phyloP scores from a whole-genome alignment of 441 rosid species.

The Adansonia madagascariensis region DNA sequence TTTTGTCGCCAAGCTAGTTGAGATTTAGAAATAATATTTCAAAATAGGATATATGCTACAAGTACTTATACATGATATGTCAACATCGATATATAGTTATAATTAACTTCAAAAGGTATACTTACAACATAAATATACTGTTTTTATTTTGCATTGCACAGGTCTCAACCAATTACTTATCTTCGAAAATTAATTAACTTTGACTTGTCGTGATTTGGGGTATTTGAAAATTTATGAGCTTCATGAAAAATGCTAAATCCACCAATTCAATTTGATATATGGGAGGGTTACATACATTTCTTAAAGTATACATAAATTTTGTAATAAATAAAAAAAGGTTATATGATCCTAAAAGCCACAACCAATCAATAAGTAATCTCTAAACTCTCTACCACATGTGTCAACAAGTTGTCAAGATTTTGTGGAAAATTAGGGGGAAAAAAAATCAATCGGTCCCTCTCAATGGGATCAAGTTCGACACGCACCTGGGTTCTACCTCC shows the following conservation, averaged over 20 bases:
- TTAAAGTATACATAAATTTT: too few relatives aligned
- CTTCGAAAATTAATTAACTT: too few relatives aligned
- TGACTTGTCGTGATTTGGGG: background rate
- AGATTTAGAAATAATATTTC: too few relatives aligned
- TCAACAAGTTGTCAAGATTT: background rate
- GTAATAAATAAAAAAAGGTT: background rate
- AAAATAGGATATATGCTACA: too few relatives aligned
- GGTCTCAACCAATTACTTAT: background rate
- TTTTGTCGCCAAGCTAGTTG: too few relatives aligned
- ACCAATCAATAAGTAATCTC: background rate
- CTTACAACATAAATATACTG: background rate
- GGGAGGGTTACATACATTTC: too few relatives aligned
- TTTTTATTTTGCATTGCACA: background rate
- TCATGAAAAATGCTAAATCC: too few relatives aligned
- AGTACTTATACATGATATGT: too few relatives aligned
- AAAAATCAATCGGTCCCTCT: conserved; percentile 4
- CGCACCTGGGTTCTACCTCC: conserved; percentile 17
- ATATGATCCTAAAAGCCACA: too few relatives aligned
- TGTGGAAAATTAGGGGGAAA: background rate
- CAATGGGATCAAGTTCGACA: background rate
- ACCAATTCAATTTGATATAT: too few relatives aligned
- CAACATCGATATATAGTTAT: background rate
- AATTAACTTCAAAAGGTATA: background rate
- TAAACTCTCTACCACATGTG: background rate
- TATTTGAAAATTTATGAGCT: too few relatives aligned